Percentiles rank a stretch among this genome's conserved stretches.
Evolutionary conservation across 1,139 yeast genomes (phyloP).

Genomic region (Saccharomyces hybrid): DNA sequence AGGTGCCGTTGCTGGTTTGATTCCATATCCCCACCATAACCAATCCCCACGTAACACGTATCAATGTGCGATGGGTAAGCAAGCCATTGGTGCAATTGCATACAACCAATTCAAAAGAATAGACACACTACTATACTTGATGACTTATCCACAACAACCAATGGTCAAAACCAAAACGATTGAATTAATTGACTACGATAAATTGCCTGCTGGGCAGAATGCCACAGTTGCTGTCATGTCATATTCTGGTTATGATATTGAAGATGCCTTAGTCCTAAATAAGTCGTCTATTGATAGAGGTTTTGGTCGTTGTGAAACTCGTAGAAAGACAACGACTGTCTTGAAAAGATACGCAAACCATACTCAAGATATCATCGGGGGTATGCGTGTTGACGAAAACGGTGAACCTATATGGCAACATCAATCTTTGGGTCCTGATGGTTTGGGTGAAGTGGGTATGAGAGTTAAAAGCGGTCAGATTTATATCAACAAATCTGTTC

Average conservation of each 20-base stretch:
- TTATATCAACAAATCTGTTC: constrained; percentile 86
- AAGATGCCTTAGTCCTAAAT: constrained; percentile 92
- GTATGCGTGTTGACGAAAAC: constrained; percentile 78
- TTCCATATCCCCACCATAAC: constrained; percentile 99
- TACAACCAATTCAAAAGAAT: constrained; percentile 93
- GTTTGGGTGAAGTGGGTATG: constrained; percentile 93
- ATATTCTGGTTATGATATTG: constrained; percentile 97
- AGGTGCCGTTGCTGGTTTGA: constrained; percentile 97
- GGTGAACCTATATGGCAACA: constrained; percentile 83
- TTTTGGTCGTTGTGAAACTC: constrained; percentile 96
- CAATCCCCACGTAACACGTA: constrained; percentile 98
- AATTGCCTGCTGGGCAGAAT: constrained; percentile 96
- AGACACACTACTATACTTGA: constrained; percentile 83
- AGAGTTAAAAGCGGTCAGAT: constrained; percentile 88
- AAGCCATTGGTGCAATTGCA: constrained; percentile 98
- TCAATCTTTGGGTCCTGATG: constrained; percentile 83
- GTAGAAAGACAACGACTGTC: constrained; percentile 82
- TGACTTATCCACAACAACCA: constrained; percentile 98
- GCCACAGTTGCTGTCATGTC: constrained; percentile 99
- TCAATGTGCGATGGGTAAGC: constrained; percentile 99
- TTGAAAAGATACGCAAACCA: constrained; percentile 90
- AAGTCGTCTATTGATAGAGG: constrained; percentile 94
- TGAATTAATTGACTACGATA: constrained; percentile 89
- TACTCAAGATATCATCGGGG: constrained; percentile 82
- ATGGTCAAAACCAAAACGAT: constrained; percentile 97